These are phyloP conservation scores for Serendipita sp. DNA, from an alignment of 768 basidiomycete genomes.

Conservation along the genomic window DNA sequence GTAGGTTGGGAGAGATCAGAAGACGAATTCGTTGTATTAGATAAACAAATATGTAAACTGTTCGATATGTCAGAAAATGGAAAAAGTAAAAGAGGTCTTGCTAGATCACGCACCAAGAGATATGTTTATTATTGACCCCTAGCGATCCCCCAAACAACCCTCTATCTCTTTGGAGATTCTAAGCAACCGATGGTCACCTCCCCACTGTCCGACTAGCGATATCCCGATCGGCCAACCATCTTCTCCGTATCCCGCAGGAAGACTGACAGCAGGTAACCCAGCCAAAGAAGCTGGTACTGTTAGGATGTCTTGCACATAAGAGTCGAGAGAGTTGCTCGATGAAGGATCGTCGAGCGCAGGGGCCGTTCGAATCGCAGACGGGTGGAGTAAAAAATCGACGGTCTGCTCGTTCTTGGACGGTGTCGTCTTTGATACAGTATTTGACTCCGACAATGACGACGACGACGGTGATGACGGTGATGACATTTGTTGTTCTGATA, in stretches of 20 bases:
- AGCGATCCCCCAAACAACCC: too few species aligned
- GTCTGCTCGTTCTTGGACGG: constrained; percentile 13
- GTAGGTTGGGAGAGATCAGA: too few species aligned
- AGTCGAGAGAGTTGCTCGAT: constrained; percentile 23
- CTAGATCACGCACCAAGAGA: too few species aligned
- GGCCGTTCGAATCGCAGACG: constrained; percentile 74
- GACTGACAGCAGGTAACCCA: constrained; percentile 65
- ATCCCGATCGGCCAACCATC: constrained; percentile 73
- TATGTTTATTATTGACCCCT: too few species aligned
- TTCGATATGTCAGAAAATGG: too few species aligned
- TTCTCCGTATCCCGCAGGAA: constrained; percentile 36
- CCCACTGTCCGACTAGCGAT: constrained; percentile 44
- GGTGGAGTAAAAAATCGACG: constrained; percentile 75
- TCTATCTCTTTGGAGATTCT: too few species aligned
- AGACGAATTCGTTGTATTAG: too few species aligned
- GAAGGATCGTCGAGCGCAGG: constrained; percentile 30
- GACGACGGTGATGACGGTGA: neutral
- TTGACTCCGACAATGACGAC: neutral
- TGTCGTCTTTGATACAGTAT: neutral
- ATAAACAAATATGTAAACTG: too few species aligned
- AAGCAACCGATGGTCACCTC: too few species aligned
- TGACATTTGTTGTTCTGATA: neutral
- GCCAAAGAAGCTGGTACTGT: constrained; percentile 87
- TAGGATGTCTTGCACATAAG: constrained; percentile 81
- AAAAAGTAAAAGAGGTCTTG: too few species aligned